Conservation (phyloP, 2,329 filamentous ascomycete species). For the Trichoderma hamatum region DNA sequence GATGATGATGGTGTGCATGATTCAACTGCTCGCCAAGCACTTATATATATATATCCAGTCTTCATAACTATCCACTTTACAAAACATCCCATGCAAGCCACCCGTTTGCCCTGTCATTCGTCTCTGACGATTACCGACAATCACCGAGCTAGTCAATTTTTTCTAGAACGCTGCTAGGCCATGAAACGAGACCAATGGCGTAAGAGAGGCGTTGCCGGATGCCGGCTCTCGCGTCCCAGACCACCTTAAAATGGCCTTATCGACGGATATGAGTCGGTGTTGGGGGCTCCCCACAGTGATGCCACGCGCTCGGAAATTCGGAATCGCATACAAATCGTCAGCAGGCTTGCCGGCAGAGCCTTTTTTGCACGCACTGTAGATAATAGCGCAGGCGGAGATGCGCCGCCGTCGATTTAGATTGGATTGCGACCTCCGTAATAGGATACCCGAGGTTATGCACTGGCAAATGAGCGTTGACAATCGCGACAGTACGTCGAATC, state of each 20-base stretch:
- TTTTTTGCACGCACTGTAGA: background rate
- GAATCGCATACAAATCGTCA: background rate
- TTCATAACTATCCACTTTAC: background rate
- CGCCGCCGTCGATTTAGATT: background rate
- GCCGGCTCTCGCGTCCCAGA: background rate
- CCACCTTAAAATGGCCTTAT: background rate
- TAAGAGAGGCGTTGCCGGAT: background rate
- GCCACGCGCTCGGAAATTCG: conserved; percentile 13
- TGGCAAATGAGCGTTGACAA: background rate
- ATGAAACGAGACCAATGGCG: background rate
- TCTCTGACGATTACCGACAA: conserved; percentile 4
- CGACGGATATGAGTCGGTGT: conserved; percentile 14
- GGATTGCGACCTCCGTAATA: background rate
- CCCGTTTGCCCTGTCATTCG: background rate
- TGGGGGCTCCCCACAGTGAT: background rate
- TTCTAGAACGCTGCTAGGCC: conserved; percentile 5
- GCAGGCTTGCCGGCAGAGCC: background rate
- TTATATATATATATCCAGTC: background rate
- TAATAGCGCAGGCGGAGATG: conserved; percentile 20
- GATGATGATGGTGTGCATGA: background rate
- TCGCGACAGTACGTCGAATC: background rate
- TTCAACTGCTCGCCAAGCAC: background rate
- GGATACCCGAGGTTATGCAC: conserved; percentile 9
- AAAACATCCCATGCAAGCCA: conserved; percentile 13
- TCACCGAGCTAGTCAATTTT: background rate